phyloP scores from a whole-genome alignment of 164 flowering plant species.

The Paratinospora sagittata region DNA sequence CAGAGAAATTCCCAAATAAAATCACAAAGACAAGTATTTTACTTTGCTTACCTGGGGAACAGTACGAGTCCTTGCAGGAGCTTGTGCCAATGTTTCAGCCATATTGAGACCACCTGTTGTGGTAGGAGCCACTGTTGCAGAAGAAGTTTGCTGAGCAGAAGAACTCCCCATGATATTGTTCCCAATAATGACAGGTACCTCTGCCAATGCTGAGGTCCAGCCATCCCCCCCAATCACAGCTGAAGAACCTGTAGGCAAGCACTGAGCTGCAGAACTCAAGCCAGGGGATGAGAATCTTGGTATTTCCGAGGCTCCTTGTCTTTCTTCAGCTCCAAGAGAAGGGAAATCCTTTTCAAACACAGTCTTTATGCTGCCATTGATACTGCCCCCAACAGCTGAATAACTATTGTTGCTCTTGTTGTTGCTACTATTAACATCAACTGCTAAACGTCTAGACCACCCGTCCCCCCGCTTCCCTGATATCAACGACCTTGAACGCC shows the following conservation, averaged over 20 bases:
- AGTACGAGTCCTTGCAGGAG: conserved; percentile 53
- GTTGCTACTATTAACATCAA: conserved; percentile 19
- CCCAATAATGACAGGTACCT: conserved; percentile 56
- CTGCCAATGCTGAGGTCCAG: conserved; percentile 87
- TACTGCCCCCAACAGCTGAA: conserved; percentile 20
- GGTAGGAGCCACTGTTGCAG: conserved; percentile 27
- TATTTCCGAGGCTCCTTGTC: conserved; percentile 42
- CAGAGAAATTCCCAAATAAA: background rate
- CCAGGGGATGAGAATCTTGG: conserved; percentile 74
- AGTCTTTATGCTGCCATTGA: conserved; percentile 31
- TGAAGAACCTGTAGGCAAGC: conserved; percentile 53
- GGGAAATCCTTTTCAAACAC: conserved; percentile 70
- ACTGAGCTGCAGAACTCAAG: conserved; percentile 43
- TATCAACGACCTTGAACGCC: conserved; percentile 61
- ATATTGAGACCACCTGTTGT: conserved; percentile 59
- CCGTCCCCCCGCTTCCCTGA: conserved; percentile 51
- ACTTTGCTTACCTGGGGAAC: conserved; percentile 49
- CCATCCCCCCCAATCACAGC: conserved; percentile 61
- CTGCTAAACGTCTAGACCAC: conserved; percentile 31
- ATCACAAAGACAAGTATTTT: background rate
- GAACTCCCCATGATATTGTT: conserved; percentile 28
- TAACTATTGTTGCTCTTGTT: conserved; percentile 12
- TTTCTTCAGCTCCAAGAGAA: conserved; percentile 70
- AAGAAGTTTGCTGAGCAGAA: conserved; percentile 36
- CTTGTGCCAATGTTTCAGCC: conserved; percentile 89